These are phyloP conservation scores for Kluyveromyces starmeri DNA, from an alignment of 805 yeast species.

Conservation along the genomic window DNA sequence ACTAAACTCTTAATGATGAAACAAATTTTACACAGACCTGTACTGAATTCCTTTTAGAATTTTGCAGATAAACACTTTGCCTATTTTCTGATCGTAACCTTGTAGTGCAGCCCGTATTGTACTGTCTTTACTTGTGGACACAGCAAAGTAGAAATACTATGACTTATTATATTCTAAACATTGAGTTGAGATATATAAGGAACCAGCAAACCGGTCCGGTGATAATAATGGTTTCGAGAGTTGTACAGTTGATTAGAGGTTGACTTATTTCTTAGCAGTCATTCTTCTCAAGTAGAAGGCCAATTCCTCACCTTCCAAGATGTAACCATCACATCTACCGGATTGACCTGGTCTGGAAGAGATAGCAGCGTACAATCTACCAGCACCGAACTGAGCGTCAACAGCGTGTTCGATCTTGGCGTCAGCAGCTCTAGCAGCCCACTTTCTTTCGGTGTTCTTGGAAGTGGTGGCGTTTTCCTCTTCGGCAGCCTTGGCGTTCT, in stretches of 20 bases:
- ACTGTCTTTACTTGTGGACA: too few relatives aligned
- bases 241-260: slow-evolving; percentile 1
- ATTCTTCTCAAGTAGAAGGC: slow-evolving; percentile 99
- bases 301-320: slow-evolving; percentile 99
- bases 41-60: slow-evolving; percentile 24
- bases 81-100: slow-evolving; percentile 15
- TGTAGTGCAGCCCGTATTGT: too few relatives aligned
- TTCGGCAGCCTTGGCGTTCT: slow-evolving; percentile 35
- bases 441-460: slow-evolving; percentile 79
- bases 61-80: slow-evolving; percentile 28
- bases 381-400: slow-evolving; percentile 95
- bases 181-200: slow-evolving; percentile 5
- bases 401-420: slow-evolving; percentile 86
- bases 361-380: slow-evolving; percentile 97
- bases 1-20: slow-evolving; percentile 23
- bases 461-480: slow-evolving; percentile 62
- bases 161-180: slow-evolving; percentile 6
- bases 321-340: slow-evolving; percentile 99
- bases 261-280: slow-evolving; percentile 91
- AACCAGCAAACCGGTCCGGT: slow-evolving; percentile 1
- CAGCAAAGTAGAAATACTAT: slow-evolving; percentile 5
- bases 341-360: slow-evolving; percentile 99
- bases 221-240: slow-evolving; percentile 1
- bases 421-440: slow-evolving; percentile 81
- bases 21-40: slow-evolving; percentile 33